These are phyloP conservation scores for Leccinum sublutescens DNA, from an alignment of 768 basidiomycete species.

Conservation along the genomic window DNA sequence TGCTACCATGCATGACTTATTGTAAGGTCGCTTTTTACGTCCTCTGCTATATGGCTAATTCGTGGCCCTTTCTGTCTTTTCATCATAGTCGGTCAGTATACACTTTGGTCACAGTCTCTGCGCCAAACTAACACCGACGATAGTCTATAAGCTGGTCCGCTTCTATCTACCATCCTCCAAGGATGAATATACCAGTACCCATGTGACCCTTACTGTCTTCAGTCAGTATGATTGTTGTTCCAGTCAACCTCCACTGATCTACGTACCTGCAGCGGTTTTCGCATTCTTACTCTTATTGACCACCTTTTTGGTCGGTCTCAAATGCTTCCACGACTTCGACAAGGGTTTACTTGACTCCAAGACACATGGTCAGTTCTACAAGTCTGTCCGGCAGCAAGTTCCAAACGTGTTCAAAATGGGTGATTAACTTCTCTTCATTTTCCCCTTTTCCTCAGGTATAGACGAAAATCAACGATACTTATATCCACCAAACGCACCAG, in stretches of 20 bases:
- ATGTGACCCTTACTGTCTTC: constrained; percentile 77
- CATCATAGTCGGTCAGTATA: constrained; percentile 30
- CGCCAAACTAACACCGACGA: background rate
- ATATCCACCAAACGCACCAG: constrained; percentile 38
- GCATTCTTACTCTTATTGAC: constrained; percentile 71
- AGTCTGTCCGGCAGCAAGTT: constrained; percentile 30
- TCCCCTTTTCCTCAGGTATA: constrained; percentile 39
- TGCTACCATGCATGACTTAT: constrained; percentile 75
- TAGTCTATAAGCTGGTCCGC: constrained; percentile 84
- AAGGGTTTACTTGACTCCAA: constrained; percentile 73
- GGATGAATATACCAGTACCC: constrained; percentile 62
- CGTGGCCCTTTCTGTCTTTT: background rate
- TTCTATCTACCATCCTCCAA: constrained; percentile 67
- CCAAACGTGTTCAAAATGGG: constrained; percentile 30
- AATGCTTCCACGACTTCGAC: constrained; percentile 82
- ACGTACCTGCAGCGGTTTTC: constrained; percentile 56
- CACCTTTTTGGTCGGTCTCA: constrained; percentile 73
- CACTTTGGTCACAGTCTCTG: background rate
- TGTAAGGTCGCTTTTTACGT: constrained; percentile 47
- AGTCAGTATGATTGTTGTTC: constrained; percentile 47
- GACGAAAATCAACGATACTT: constrained; percentile 46
- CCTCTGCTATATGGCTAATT: constrained; percentile 3
- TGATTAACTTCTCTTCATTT: constrained; percentile 31
- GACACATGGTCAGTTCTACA: constrained; percentile 62
- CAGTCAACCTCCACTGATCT: background rate